A percentile compares a stretch with the other conserved stretches of the same genome.
These are phyloP conservation scores for Solioccasus polychromus DNA, from an alignment of 768 basidiomycete species.

Conservation along the genomic window DNA sequence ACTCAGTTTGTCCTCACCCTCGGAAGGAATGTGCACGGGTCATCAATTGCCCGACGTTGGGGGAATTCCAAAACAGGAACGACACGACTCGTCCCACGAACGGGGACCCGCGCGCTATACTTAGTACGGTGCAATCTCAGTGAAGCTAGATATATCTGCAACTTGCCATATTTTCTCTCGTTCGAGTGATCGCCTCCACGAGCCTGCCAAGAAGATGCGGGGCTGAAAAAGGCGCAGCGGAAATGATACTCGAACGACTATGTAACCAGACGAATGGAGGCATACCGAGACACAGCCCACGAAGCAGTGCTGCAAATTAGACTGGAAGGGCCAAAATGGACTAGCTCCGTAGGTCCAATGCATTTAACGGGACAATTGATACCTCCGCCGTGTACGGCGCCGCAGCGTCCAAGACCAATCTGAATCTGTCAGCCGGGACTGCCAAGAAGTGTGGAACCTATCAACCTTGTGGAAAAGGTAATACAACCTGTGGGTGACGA, in stretches of 20 bases:
- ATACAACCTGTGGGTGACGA: background rate
- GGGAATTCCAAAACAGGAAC: slow-evolving; percentile 3
- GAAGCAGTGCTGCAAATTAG: too few species aligned
- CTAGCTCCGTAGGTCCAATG: background rate
- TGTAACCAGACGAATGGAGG: background rate
- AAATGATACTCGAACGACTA: too few species aligned
- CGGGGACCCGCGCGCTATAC: background rate
- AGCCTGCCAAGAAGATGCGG: too few species aligned
- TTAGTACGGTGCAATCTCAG: background rate
- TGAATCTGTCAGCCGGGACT: slow-evolving; percentile 3
- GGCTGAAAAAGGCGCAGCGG: background rate
- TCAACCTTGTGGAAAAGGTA: slow-evolving; percentile 1
- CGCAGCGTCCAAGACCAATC: slow-evolving; percentile 8
- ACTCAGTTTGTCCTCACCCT: background rate
- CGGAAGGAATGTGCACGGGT: too few species aligned
- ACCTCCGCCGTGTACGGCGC: slow-evolving; percentile 11
- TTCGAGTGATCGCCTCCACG: slow-evolving; percentile 1
- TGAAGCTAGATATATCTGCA: background rate
- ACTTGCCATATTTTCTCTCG: background rate
- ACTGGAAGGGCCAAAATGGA: too few species aligned
- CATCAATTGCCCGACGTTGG: background rate
- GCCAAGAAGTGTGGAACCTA: background rate
- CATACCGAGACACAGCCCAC: slow-evolving; percentile 1
- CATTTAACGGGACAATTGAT: background rate
- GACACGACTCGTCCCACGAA: slow-evolving; percentile 10